These are phyloP conservation scores for Aphanocladium album DNA, from an alignment of 2,329 filamentous ascomycete genomes.

Conservation along the genomic window DNA sequence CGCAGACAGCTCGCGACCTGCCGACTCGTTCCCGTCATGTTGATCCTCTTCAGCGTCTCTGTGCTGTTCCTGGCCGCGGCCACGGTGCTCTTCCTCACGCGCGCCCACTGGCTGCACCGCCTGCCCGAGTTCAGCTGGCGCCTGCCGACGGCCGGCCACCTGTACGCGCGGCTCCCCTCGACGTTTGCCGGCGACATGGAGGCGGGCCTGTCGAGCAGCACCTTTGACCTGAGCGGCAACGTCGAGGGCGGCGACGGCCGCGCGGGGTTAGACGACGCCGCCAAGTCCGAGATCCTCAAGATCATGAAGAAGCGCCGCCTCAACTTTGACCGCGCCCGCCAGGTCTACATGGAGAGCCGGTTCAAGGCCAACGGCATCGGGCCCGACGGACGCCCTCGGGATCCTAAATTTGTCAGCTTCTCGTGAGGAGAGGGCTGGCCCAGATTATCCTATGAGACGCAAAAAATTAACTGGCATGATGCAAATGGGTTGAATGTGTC, in stretches of 20 bases:
- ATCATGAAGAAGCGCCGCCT: slow-evolving; percentile 87
- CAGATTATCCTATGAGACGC: too few species aligned
- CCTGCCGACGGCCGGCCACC: slow-evolving; percentile 51
- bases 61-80: slow-evolving; percentile 66
- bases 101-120: slow-evolving; percentile 67
- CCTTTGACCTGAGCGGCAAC: slow-evolving; percentile 80
- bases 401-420: slow-evolving; percentile 96
- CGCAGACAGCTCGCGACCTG: neutral
- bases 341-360: slow-evolving; percentile 76
- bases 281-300: slow-evolving; percentile 74
- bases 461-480: neutral
- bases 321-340: slow-evolving; percentile 84
- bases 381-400: slow-evolving; percentile 77
- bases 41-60: slow-evolving; percentile 73
- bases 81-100: slow-evolving; percentile 76
- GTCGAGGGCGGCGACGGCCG: slow-evolving; percentile 73
- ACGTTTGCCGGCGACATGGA: slow-evolving; percentile 83
- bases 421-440: slow-evolving; percentile 24
- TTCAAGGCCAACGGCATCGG: slow-evolving; percentile 88
- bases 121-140: slow-evolving; percentile 51
- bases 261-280: slow-evolving; percentile 72
- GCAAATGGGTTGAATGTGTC: neutral
- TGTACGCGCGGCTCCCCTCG: slow-evolving; percentile 73
- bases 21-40: slow-evolving; percentile 62
- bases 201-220: slow-evolving; percentile 73